phyloP scores from a whole-genome alignment of 345 rosid genomes.

The Firmiana major region DNA sequence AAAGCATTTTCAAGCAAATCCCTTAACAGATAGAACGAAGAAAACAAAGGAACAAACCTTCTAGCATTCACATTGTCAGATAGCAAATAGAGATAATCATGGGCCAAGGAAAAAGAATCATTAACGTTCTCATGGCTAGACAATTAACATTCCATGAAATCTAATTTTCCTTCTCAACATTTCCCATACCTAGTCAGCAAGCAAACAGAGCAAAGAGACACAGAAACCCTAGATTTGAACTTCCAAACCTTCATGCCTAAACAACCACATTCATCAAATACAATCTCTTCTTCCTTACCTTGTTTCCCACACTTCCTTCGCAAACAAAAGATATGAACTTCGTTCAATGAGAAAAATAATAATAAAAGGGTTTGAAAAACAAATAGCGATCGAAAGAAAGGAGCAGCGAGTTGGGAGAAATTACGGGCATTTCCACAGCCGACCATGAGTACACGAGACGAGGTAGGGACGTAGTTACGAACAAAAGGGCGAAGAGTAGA shows the following conservation, averaged over 20 bases:
- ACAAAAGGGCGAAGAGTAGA: constrained; percentile 82
- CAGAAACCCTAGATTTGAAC: constrained; percentile 8
- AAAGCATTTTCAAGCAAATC: neutral
- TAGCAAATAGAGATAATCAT: neutral
- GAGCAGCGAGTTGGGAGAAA: neutral
- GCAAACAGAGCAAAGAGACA: neutral
- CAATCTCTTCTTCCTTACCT: neutral
- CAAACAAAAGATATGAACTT: neutral
- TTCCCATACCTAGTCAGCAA: neutral
- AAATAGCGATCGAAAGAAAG: neutral
- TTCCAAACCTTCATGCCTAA: neutral
- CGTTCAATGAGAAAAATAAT: neutral
- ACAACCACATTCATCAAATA: neutral
- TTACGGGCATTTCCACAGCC: constrained; percentile 98
- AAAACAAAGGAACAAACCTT: neutral
- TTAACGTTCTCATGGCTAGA: neutral
- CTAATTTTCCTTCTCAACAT: neutral
- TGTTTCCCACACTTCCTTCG: neutral
- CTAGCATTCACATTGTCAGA: neutral
- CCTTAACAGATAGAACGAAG: neutral
- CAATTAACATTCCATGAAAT: neutral
- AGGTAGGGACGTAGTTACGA: constrained; percentile 53
- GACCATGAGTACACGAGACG: constrained; percentile 82
- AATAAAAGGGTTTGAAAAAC: neutral
- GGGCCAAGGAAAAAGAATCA: neutral